Base-by-base conservation (phyloP, 257 asterid genomes). In the Orobanche coerulescens region DNA sequence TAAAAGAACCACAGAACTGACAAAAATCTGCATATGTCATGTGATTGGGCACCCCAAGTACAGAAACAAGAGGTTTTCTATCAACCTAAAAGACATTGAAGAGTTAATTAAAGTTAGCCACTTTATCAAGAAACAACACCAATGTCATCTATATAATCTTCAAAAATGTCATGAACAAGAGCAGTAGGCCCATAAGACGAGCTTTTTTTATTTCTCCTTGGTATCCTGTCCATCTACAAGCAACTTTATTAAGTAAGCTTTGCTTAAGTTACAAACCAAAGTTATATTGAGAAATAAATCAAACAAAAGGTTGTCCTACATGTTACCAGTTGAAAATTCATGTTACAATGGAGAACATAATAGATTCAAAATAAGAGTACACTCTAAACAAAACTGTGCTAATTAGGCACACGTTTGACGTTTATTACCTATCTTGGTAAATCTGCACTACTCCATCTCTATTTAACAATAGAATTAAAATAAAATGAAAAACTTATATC, bases 11-110 rank as follows among this genome's bases (percentile, higher is more conserved):
- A 69, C 96, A 86, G 72, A 89, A 93, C 76, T 83, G 90, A 71
- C 97, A 93, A 66, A 93, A 89, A 67, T 93, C 99, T 11, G 97
- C 90, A 71, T 93, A 89, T 1, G 94, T 89, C 90, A 90, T 86
- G 84, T 89, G 95, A 80, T 89, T 89, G 34, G 99, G 97, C 61
- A 93, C 96, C 26, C 92, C 89, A 18, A 84, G 87, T 57, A 93
- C 97, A 64, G 95, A 89, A 58, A 89, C 68, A 44, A 88, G 98
- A 55, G 97, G 96, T 64, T 80, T 80, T 46, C 97, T 74, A 60
- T 80, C 97, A 37, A 78, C 90, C 98, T 93, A 62, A 36, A 66
- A 58, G 64, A 54, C 67, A 70, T 58, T 18, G 37, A 67, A 70
- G n/a, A 36, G 62, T 46, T 59, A 15, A 22, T 39, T 61, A 10